Base-by-base conservation (phyloP, 768 basidiomycete genomes). In the Mycena floridula region DNA sequence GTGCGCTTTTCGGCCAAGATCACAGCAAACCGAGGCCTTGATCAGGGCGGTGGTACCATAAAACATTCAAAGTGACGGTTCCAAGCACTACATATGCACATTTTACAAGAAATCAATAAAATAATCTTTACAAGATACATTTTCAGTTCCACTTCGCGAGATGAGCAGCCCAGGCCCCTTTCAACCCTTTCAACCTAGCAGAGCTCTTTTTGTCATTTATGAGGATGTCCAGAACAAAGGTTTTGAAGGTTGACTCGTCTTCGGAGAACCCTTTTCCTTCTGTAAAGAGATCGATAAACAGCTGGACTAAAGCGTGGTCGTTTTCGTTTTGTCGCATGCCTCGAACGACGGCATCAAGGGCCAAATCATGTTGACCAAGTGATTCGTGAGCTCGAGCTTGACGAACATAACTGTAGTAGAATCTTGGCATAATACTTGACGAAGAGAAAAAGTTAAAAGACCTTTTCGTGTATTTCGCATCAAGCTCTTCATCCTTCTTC, bases 391-490 rank as follows among this genome's bases (percentile, higher is more conserved):
- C 59, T 3, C 56, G 58, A 12, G 64, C 63, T 44, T 64, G 60
- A 25, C 63, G 60, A 37, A 59, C 54, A 46, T 65, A 65, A 23
- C 64, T 65, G 40, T 5, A 26, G 20, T 11, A 38, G 8, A 36
- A 18, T 26, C 28, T 16, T 9, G 28, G 9, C 16, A 32, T 12
- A 7, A 23, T 13, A 24, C 12, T 44, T 27, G 35, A 3, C 8
- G n/a, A n/a, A n/a, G 22, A 11, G 20, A 27, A 26, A n/a, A 40
- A 13, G 8, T 25, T 28, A n/a, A 51, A 60, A 21, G 43, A 69
- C 65, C 54, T 56, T 54, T 67, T 67, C 11, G 39, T 50, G 46
- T 68, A 67, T 20, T 39, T 45, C 21, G 55, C 50, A 44, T 67
- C 55, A 13, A 43, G 42, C 25, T 40, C 43, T 30, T 58, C 55